Evolutionary conservation across 2,329 filamentous ascomycete species (phyloP).

Genomic region (Hypoxylon sp.): DNA sequence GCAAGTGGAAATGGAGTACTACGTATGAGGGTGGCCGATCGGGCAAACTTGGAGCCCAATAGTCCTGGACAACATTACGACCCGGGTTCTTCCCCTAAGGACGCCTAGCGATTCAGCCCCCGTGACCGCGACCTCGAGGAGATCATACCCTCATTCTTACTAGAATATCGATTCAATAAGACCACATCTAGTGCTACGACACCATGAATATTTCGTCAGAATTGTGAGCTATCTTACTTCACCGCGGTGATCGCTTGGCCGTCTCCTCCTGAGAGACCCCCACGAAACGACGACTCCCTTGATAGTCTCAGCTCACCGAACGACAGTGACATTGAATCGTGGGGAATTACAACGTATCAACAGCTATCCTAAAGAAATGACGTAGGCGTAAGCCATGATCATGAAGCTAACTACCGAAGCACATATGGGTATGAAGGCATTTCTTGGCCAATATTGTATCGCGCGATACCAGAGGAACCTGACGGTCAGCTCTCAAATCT

Average conservation of each 20-base stretch:
- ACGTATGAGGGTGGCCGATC: slow-evolving; percentile 37
- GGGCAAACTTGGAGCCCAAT: slow-evolving; percentile 39
- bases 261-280: slow-evolving; percentile 25
- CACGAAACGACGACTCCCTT: slow-evolving; percentile 20
- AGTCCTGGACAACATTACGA: slow-evolving; percentile 31
- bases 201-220: slow-evolving; percentile 21
- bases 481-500: slow-evolving; percentile 26
- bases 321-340: slow-evolving; percentile 28
- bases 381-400: slow-evolving; percentile 30
- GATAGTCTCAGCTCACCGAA: slow-evolving; percentile 39
- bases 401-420: slow-evolving; percentile 24
- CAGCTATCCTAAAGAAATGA: slow-evolving; percentile 21
- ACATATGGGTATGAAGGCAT: slow-evolving; percentile 11
- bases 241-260: slow-evolving; percentile 19
- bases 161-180: slow-evolving; percentile 32
- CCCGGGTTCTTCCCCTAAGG: slow-evolving; percentile 38
- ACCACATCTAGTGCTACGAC: slow-evolving; percentile 25
- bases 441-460: slow-evolving; percentile 12
- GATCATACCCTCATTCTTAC: slow-evolving; percentile 44
- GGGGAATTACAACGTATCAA: slow-evolving; percentile 23
- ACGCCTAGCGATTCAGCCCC: slow-evolving; percentile 42
- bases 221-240: slow-evolving; percentile 12
- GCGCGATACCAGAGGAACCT: not conserved
- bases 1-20: slow-evolving; percentile 27
- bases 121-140: slow-evolving; percentile 44